Base-by-base conservation (phyloP, 2,329 filamentous ascomycete species). In the Amylocarpus encephaloides region DNA sequence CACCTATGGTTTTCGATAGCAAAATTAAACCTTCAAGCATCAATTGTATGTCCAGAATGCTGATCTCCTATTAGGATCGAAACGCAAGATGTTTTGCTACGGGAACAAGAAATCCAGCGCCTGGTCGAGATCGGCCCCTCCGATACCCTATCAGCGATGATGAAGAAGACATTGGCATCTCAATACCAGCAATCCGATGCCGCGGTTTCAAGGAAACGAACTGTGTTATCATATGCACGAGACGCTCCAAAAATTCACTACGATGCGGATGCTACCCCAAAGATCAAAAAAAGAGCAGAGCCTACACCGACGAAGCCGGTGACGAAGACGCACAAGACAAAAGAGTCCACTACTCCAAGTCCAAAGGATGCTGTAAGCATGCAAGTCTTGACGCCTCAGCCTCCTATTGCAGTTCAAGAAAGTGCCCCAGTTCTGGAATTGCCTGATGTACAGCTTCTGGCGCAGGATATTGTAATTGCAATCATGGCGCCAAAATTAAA, bases 401-500 rank as follows among this genome's bases (percentile, higher is more conserved):
- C n/a, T n/a, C n/a, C n/a, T n/a, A n/a, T n/a, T n/a, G n/a, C n/a
- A n/a, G n/a, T n/a, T n/a, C n/a, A n/a, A n/a, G n/a, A n/a, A n/a
- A n/a, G n/a, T n/a, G n/a, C n/a, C n/a, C n/a, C n/a, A n/a, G n/a
- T n/a, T n/a, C n/a, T n/a, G n/a, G n/a, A n/a, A n/a, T n/a, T n/a
- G n/a, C n/a, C n/a, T n/a, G n/a, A n/a, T n/a, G n/a, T n/a, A n/a
- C n/a, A n/a, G n/a, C n/a, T n/a, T n/a, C n/a, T n/a, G n/a, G n/a
- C n/a, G n/a, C n/a, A n/a, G n/a, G 36, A 50, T 12, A 43, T 51
- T 22, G 39, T 53, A n/a, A n/a, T 26, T 16, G 48, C 48, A 6
- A 10, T 53, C 12, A 35, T 43, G 10, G 51, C 51, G 6, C 22
- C 40, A 12, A 50, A 47, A 26, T 30, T 53, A 15, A 50, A 46